These are phyloP conservation scores for Neodidymelliopsis sp. DNA, from an alignment of 2,329 filamentous ascomycete species.

Conservation along the genomic window DNA sequence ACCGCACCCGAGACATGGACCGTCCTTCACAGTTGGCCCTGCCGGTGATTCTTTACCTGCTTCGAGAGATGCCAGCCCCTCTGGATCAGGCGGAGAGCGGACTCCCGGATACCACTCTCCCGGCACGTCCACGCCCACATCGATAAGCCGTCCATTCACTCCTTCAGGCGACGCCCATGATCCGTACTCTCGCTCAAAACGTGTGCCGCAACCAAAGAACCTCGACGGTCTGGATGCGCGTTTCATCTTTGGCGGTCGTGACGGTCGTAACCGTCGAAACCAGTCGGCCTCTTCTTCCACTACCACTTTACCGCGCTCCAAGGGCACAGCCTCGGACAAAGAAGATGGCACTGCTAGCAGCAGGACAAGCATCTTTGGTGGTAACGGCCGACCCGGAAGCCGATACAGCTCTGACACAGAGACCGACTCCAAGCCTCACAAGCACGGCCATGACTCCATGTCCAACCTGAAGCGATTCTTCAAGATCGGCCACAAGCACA, in stretches of 20 bases:
- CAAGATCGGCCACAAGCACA: slow-evolving; percentile 72
- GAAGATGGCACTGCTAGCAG: slow-evolving; percentile 53
- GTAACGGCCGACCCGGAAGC: slow-evolving; percentile 57
- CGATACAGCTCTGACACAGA: slow-evolving; percentile 55
- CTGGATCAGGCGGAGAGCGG: slow-evolving; percentile 61
- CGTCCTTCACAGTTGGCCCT: slow-evolving; percentile 65
- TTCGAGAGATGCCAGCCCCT: slow-evolving; percentile 69
- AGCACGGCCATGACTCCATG: slow-evolving; percentile 77
- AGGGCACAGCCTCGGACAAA: slow-evolving; percentile 47
- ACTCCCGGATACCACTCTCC: slow-evolving; percentile 54
- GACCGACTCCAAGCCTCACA: slow-evolving; percentile 40
- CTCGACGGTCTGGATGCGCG: slow-evolving; percentile 75
- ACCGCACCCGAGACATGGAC: slow-evolving; percentile 57
- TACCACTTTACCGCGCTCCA: slow-evolving; percentile 55
- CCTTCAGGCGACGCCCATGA: slow-evolving; percentile 82
- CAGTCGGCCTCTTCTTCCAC: slow-evolving; percentile 41
- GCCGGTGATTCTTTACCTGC: slow-evolving; percentile 61
- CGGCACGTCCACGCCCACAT: slow-evolving; percentile 63
- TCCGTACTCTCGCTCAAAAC: slow-evolving; percentile 83
- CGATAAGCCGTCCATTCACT: slow-evolving; percentile 74
- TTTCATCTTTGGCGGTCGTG: slow-evolving; percentile 83
- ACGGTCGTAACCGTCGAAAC: slow-evolving; percentile 67
- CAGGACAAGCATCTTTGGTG: slow-evolving; percentile 62
- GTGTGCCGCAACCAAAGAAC: slow-evolving; percentile 72
- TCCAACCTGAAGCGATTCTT: slow-evolving; percentile 97